A percentile compares a stretch with the other conserved stretches of the same genome.
Evolutionary conservation across 164 flowering plant species (phyloP).

Genomic region (Tetracentron sinense): DNA sequence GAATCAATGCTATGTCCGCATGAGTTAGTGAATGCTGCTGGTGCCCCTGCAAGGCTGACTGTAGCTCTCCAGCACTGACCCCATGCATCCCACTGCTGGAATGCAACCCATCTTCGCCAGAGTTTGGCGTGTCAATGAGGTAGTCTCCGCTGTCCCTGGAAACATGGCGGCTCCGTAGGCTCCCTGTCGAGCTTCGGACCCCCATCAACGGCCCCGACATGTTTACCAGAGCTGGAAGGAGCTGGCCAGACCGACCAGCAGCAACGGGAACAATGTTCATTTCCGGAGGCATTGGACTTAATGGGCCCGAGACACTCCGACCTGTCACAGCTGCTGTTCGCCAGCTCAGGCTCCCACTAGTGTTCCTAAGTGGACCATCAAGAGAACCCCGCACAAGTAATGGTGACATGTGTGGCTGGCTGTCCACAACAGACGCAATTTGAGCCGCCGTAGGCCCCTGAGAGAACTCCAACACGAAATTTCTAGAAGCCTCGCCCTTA

Average conservation of each 20-base stretch:
- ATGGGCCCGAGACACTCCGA: slow-evolving; percentile 88
- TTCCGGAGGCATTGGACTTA: slow-evolving; percentile 93
- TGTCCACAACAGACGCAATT: slow-evolving; percentile 66
- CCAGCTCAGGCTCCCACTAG: slow-evolving; percentile 97
- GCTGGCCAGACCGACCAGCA: slow-evolving; percentile 91
- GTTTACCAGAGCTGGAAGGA: slow-evolving; percentile 81
- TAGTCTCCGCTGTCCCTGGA: slow-evolving; percentile 98
- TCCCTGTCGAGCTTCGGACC: slow-evolving; percentile 88
- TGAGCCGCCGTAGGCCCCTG: slow-evolving; percentile 80
- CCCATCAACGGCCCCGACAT: slow-evolving; percentile 98
- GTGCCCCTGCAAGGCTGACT: slow-evolving; percentile 95
- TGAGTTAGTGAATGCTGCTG: slow-evolving; percentile 90
- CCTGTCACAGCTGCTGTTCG: slow-evolving; percentile 80
- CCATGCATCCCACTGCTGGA: slow-evolving; percentile 60
- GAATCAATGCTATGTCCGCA: slow-evolving; percentile 94
- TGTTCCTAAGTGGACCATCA: slow-evolving; percentile 86
- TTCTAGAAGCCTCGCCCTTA: slow-evolving; percentile 53
- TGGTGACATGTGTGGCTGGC: slow-evolving; percentile 97
- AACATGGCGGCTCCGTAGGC: slow-evolving; percentile 85
- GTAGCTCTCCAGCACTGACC: slow-evolving; percentile 88
- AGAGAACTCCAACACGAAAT: slow-evolving; percentile 80
- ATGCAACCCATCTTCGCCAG: slow-evolving; percentile 85
- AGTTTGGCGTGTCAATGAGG: slow-evolving; percentile 90
- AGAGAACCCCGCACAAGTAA: slow-evolving; percentile 92
- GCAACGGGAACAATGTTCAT: slow-evolving; percentile 66